Base-by-base conservation (phyloP, 495 filamentous ascomycete genomes). In the Sordaria brevicollis region DNA sequence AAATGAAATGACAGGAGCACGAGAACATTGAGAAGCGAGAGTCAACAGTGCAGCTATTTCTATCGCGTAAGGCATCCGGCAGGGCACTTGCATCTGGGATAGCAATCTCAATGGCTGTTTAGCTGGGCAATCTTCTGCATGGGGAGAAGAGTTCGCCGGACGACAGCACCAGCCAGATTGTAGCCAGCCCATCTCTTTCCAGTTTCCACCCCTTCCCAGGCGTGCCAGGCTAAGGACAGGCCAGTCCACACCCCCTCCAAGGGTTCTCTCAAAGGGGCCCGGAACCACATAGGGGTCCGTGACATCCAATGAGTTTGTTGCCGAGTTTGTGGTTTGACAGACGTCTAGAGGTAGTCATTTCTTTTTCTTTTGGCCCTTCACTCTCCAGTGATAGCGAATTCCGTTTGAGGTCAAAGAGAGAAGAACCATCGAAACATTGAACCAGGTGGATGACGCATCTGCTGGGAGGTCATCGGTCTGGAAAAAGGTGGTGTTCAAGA, bases 1-100 rank as follows among this genome's bases (percentile, higher is more conserved):
- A 54, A 65, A 54, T 57, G 67, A 68, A 54, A 68, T 62, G 49
- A 62, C 49, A 68, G 67, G 19, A 54, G 62, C 49, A 39, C 38
- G 65, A 69, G 65, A 67, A 39, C 35, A 10, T 11, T 21, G 36
- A 43, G 69, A 71, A 66, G 68, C 70, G 65, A 73, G 68, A 65
- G 67, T 62, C 49, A 62, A 62, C 49, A 62, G 25, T 62, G 34
- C 71, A 70, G 65, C 69, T 67, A 69, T 70, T 71, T 73, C 62
- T 43, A 74, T 75, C 76, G 78, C 75, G 76, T 77, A 79, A 79
- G 66, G 71, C 75, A 73, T 77, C 78, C 76, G 78, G 76, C 75
- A 78, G 74, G 65, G 54, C 71, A 69, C 74, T 71, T 78, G 77
- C 76, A 76, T 76, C 73, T 71, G 67, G 66, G 67, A 66, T 65